Base-by-base conservation (phyloP, 345 rosid species). In the Citrus medica region DNA sequence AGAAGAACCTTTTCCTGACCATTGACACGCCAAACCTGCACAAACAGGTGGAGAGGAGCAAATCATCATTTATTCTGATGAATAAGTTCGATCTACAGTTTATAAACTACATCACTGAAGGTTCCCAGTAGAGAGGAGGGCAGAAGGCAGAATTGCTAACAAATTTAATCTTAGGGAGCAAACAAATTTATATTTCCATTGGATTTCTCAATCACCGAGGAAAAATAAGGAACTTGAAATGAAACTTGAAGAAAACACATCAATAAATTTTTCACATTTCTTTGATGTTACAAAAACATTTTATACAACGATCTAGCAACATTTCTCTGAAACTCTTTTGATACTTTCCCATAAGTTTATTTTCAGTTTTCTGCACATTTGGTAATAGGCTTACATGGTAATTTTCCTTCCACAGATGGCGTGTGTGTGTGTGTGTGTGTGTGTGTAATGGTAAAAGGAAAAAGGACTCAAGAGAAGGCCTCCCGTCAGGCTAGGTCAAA, bases 21-120 rank as follows among this genome's bases (percentile, higher is more conserved):
- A 83, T 89, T 92, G 81, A 93, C 89, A 78, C 89, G 93, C 98
- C 98, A 97, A 77, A 97, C 98, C 99, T 97, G 83, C 32, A 16
- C 59, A 80, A 73, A 65, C 27, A 27, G 48, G 19, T 24, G 77
- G 79, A 79, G 55, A 59, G 17, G 46, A 76, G 35, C 33, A 78
- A 14, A 60, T 9, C 37, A 37, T 46, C 28, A 70, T 12, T 59
- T 24, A 35, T 25, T n/a, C 40, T 35, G 72, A 48, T 55, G 48
- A 61, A 74, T 14, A 53, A 16, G 63, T 48, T 53, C 25, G 9
- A 58, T 27, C 27, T 22, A 32, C 27, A 46, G 46, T 53, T 63
- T 67, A 19, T 51, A 67, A 12, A 58, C 46, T 69, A 40, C 53
- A 35, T 76, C 60, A 30, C 51, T 68, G 12, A 70, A 68, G 78